Base-by-base conservation (phyloP, 306 rosid species). In the Alnus glutinosa region DNA sequence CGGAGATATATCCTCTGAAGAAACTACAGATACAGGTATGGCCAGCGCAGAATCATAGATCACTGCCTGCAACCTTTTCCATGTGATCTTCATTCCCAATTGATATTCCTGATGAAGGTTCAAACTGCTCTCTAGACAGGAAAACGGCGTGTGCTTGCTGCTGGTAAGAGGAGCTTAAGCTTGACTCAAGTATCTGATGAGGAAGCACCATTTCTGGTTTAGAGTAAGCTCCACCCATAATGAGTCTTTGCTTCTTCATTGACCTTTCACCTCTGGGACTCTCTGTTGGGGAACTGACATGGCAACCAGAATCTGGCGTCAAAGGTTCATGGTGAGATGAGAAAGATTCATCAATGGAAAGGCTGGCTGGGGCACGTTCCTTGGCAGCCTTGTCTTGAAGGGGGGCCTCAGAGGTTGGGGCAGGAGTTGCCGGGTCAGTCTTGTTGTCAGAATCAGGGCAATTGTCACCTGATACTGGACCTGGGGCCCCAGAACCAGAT, bases 351-450 rank as follows among this genome's bases (percentile, higher is more conserved):
- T 89, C 97, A 2, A 85, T 49, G 6, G 98, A 95, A 58, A 88
- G 86, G 80, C 97, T 94, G 7, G 86, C 92, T 11, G 89, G 89
- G 50, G 84, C 85, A 2, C 81, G 84, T 69, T 95, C 96, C 86
- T 88, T 91, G 70, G 90, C 80, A 49, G 90, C 87, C 77, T 91
- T 91, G 84, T 92, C 98, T 42, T 30, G 87, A 59, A 88, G 84
- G 79, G 90, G 85, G 66, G 83, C 74, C 86, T 92, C 92, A 1
- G 92, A 89, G 80, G 90, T 87, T 2, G 98, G 90, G 46, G 90
- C 99, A 3, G 98, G 99, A 46, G 99, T 95, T 74, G 98, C 88
- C 0, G 99, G 99, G 68, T 93, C 97, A 23, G 88, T 89, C 89
- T 91, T 87, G 68, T 79, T 80, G 71, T 93, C 96, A 47, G 88